Conservation (phyloP, 257 asterid species). For the Pogostemon cablin region DNA sequence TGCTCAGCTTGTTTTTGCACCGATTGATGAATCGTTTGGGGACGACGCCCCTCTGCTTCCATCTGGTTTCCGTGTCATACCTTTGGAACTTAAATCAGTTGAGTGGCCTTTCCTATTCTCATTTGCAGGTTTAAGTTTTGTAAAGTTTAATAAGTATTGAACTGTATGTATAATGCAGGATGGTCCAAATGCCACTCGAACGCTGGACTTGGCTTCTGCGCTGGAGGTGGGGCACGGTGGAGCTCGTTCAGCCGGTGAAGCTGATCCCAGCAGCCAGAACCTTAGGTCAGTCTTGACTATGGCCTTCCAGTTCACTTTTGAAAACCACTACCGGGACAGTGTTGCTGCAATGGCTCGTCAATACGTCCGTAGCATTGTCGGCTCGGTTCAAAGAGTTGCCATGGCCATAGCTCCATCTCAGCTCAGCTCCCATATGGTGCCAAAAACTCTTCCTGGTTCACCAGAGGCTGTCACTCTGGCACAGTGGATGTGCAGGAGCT, state of each 20-base stretch:
- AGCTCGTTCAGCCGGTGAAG: conserved; percentile 54
- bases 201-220: conserved; percentile 85
- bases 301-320: conserved; percentile 94
- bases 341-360: conserved; percentile 97
- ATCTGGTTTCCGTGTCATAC: conserved; percentile 94
- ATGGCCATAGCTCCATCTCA: conserved; percentile 87
- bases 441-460: conserved; percentile 71
- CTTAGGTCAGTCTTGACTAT: conserved; percentile 84
- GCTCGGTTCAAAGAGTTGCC: conserved; percentile 87
- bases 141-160: background rate
- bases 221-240: conserved; percentile 78
- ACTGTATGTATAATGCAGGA: conserved; percentile 49
- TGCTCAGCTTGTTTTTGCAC: conserved; percentile 95
- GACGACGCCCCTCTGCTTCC: conserved; percentile 92
- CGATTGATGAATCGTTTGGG: conserved; percentile 89
- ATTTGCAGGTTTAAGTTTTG: background rate
- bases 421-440: conserved; percentile 55
- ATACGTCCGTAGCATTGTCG: conserved; percentile 77
- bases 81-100: conserved; percentile 88
- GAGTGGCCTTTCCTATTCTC: conserved; percentile 34
- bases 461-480: conserved; percentile 87
- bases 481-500: conserved; percentile 84
- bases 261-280: conserved; percentile 54
- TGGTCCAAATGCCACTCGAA: conserved; percentile 63
- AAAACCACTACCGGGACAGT: conserved; percentile 74